Evolutionary conservation across 345 rosid genomes (phyloP), one percentile per base, ranked within the genome.

Genomic region (Brassica cretica): DNA sequence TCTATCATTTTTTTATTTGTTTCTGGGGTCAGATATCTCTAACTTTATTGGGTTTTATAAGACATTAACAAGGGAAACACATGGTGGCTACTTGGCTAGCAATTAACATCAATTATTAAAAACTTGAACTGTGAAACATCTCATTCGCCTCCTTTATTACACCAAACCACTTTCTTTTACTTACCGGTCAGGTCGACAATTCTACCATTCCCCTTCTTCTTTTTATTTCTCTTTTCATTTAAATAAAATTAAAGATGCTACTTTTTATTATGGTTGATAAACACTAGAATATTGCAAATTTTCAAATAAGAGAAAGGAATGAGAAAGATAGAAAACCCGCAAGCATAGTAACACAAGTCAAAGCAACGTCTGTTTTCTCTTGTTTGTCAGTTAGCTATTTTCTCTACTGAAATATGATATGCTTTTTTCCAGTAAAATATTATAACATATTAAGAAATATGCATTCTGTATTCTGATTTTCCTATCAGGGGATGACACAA

Each of bases 101-200:
- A n/a, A 66, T 78, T 78, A 41, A 41, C 81, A 78, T 78, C 68
- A 61, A 60, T 21, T 19, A 56, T 66, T 65, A 8, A 44, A 33
- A 72, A 12, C 39, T 56, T 6, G 25, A 72, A 44, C n/a, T n/a
- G 68, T 66, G 59, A 73, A 78, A 78, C 65, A 73, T 78, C 82
- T 61, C 59, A 67, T 46, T 73, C 64, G 59, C 68, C 27, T 78
- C 33, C 70, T 60, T 73, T 62, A 78, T 66, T 33, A 67, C 78
- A 78, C 82, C 65, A 73, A 78, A 73, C 82, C 30, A 49, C 55
- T 60, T 73, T 9, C 37, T 25, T 66, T 63, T 63, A 78, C 82
- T 78, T 78, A 78, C 82, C 82, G 66, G 78, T 79, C 82, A 25
- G 77, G 49, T 68, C 74, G 49, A 60, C 24, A 62, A 32, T 62